Evolutionary conservation across 768 basidiomycete species (phyloP), one percentile per base, ranked within the genome.

Genomic region (Strobilomyces echinocephalus): DNA sequence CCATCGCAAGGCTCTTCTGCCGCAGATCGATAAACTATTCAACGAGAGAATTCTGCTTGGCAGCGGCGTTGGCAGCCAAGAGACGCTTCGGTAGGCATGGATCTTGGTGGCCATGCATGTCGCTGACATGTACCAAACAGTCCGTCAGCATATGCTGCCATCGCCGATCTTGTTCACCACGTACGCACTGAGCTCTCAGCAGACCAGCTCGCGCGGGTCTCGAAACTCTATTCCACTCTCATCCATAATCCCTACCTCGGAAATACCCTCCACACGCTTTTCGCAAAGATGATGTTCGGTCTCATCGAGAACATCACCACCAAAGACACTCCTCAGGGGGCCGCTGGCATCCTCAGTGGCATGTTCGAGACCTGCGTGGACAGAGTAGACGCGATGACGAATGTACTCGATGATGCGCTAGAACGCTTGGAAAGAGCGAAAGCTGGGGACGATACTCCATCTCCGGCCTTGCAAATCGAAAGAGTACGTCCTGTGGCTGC

Each of bases 161-260:
- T 95, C 7, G 93, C 93, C 31, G 97, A 99, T 70, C 79, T 97
- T 11, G 85, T 97, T 51, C 94, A 97, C 65, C 92, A 97, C 64
- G 79, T 95, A 53, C 87, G 92, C 47, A 77, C 75, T 42, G 94
- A 97, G 18, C 80, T 98, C 36, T 82, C 83, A 2, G 76, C 86
- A 5, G 69, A 79, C 9, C 94, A 95, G 63, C 74, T 97, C 18
- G 76, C 82, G 5, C 81, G 82, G 16, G 82, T 95, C 52, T 83
- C 93, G 24, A 83, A 88, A 61, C 82, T 90, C 49, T 97, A 91
- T 68, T 89, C 93, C 1, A 83, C 85, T 46, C 84, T 91, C 64
- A 81, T 97, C 46, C 95, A 97, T 72, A 93, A 97, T 64, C 81
- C 90, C 2, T 84, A 88, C 18, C 79, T 95, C 43, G 79, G 83